Conservation (phyloP, 768 basidiomycete species). For the Lentinula raphanica region DNA sequence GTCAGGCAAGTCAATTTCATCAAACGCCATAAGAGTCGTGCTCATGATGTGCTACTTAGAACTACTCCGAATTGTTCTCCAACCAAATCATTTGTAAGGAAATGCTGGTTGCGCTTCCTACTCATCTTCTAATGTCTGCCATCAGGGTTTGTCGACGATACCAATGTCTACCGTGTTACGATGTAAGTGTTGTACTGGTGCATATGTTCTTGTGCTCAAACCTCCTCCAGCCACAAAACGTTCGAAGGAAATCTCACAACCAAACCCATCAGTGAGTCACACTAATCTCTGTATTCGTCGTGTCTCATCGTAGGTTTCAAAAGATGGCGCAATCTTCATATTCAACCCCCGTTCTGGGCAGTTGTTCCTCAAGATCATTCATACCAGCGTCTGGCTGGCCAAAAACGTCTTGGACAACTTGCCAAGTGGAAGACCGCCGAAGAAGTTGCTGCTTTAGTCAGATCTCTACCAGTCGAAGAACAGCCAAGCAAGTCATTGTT, state of each 20-base stretch:
- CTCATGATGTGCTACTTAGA: constrained; percentile 30
- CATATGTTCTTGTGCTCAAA: constrained; percentile 8
- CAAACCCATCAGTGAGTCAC: constrained; percentile 83
- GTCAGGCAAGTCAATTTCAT: constrained; percentile 46
- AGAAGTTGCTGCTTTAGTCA: constrained; percentile 97
- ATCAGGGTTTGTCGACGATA: constrained; percentile 95
- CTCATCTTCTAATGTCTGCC: not conserved
- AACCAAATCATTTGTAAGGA: constrained; percentile 91
- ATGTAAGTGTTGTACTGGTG: constrained; percentile 43
- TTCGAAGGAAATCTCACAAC: constrained; percentile 99
- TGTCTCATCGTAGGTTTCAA: constrained; percentile 5
- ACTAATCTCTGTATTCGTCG: not conserved
- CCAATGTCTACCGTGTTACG: constrained; percentile 98
- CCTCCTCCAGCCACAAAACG: constrained; percentile 76
- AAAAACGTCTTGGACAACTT: constrained; percentile 98
- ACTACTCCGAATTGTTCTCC: constrained; percentile 93
- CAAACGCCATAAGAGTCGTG: not conserved
- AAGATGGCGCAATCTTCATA: constrained; percentile 95
- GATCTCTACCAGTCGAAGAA: constrained; percentile 98
- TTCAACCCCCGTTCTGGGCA: constrained; percentile 99
- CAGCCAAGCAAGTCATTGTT: constrained; percentile 99
- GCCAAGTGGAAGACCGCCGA: constrained; percentile 99
- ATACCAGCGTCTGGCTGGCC: constrained; percentile 99
- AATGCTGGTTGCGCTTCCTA: not conserved
- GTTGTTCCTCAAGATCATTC: constrained; percentile 97